Percentiles rank a stretch among this genome's conserved stretches.
phyloP scores from a whole-genome alignment of 2,329 filamentous ascomycete genomes.

The Cercospora beticola region DNA sequence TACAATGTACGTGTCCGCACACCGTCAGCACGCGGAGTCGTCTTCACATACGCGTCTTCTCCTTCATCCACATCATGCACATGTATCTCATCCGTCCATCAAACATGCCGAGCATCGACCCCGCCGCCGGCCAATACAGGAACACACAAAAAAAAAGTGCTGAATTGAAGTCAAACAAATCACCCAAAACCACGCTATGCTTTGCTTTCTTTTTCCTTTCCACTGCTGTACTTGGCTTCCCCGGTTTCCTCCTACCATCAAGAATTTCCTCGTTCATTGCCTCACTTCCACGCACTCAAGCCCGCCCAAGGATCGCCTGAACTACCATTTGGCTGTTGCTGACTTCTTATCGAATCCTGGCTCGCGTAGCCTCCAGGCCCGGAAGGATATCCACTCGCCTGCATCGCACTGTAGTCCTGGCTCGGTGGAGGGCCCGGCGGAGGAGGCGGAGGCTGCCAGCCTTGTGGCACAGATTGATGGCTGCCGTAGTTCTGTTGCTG shows the following conservation, averaged over 20 bases:
- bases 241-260: neutral
- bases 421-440: slow-evolving; percentile 63
- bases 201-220: neutral
- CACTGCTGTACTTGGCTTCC: neutral
- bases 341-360: slow-evolving; percentile 46
- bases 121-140: neutral
- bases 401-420: slow-evolving; percentile 52
- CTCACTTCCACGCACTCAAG: slow-evolving; percentile 66
- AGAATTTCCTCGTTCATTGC: neutral
- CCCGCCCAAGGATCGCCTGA: slow-evolving; percentile 67
- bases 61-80: neutral
- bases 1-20: neutral
- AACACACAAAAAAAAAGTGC: neutral
- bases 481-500: slow-evolving; percentile 37
- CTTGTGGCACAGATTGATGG: slow-evolving; percentile 53
- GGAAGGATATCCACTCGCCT: slow-evolving; percentile 42
- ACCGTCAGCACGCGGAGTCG: neutral
- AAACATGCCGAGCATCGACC: neutral
- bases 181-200: slow-evolving; percentile 4
- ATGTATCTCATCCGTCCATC: neutral
- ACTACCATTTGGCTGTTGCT: slow-evolving; percentile 42
- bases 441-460: slow-evolving; percentile 66
- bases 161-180: neutral
- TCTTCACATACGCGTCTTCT: neutral
- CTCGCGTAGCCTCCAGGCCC: slow-evolving; percentile 57